phyloP scores from a whole-genome alignment of 805 yeast genomes.

The Barnettozyma siamensis region DNA sequence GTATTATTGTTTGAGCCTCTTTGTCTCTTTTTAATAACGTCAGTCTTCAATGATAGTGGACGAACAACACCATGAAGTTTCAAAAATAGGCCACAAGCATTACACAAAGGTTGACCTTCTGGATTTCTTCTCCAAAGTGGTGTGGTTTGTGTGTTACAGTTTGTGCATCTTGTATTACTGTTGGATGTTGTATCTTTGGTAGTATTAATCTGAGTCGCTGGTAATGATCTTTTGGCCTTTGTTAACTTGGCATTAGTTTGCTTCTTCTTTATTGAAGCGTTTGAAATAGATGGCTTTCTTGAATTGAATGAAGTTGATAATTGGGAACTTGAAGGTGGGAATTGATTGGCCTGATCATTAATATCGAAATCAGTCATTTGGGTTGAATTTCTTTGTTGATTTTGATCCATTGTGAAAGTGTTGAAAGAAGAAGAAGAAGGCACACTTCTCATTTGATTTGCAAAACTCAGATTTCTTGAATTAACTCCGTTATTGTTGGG shows the following conservation, averaged over 20 bases:
- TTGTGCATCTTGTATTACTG: slow-evolving; percentile 50
- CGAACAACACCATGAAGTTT: slow-evolving; percentile 94
- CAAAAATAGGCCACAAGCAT: slow-evolving; percentile 91
- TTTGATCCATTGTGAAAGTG: slow-evolving; percentile 4
- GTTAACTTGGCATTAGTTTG: slow-evolving; percentile 16
- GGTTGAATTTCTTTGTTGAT: not conserved
- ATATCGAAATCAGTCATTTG: slow-evolving; percentile 1
- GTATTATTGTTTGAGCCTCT: slow-evolving; percentile 38
- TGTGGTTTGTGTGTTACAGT: slow-evolving; percentile 87
- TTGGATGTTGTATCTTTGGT: slow-evolving; percentile 14
- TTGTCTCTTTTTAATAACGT: slow-evolving; percentile 88
- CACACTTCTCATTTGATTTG: slow-evolving; percentile 21
- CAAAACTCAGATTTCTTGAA: slow-evolving; percentile 15
- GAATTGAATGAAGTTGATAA: slow-evolving; percentile 16
- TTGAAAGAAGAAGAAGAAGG: slow-evolving; percentile 16
- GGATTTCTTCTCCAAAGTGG: slow-evolving; percentile 95
- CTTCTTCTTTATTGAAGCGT: slow-evolving; percentile 23
- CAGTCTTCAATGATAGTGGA: slow-evolving; percentile 86
- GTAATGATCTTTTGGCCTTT: slow-evolving; percentile 18
- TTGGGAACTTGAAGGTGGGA: not conserved
- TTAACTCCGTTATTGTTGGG: not conserved
- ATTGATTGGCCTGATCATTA: not conserved
- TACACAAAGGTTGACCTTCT: slow-evolving; percentile 87
- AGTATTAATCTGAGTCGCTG: slow-evolving; percentile 16
- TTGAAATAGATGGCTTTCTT: slow-evolving; percentile 14